Conservation (phyloP, 495 filamentous ascomycete genomes). For the Lasiosphaeria hispida region DNA sequence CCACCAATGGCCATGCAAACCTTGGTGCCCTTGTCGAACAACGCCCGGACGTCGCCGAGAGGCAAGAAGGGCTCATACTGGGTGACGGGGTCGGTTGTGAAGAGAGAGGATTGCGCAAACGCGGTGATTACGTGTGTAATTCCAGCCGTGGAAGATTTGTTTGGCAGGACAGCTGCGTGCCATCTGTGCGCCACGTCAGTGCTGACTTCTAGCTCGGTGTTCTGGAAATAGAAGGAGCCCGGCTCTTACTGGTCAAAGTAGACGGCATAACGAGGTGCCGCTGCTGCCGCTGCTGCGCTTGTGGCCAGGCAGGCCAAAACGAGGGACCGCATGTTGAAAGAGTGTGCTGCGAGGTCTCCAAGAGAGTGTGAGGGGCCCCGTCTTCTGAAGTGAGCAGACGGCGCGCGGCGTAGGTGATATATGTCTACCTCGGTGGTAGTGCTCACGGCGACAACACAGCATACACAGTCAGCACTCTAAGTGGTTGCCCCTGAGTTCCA, state of each 20-base stretch:
- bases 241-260: slow-evolving; percentile 18
- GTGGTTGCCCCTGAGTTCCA: no score
- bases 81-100: slow-evolving; percentile 45
- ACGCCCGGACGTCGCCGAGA: slow-evolving; percentile 45
- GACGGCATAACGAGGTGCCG: slow-evolving; percentile 6
- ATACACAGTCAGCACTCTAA: no score
- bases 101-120: slow-evolving; percentile 53
- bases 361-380: not conserved
- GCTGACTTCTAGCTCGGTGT: not conserved
- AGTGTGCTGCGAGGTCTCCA: not conserved
- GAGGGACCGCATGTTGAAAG: not conserved
- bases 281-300: not conserved
- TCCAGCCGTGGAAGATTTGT: slow-evolving; percentile 30
- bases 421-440: no score
- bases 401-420: no score
- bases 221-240: no score
- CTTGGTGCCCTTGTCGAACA: slow-evolving; percentile 53
- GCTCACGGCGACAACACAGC: no score
- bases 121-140: slow-evolving; percentile 59
- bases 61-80: slow-evolving; percentile 52
- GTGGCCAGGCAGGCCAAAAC: slow-evolving; percentile 4
- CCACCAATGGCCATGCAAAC: slow-evolving; percentile 64
- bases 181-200: slow-evolving; percentile 17
- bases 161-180: slow-evolving; percentile 31
- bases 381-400: not conserved